phyloP scores from a whole-genome alignment of 1,284 basidiomycete species.

The Melanopsichium pennsylvanicum region DNA sequence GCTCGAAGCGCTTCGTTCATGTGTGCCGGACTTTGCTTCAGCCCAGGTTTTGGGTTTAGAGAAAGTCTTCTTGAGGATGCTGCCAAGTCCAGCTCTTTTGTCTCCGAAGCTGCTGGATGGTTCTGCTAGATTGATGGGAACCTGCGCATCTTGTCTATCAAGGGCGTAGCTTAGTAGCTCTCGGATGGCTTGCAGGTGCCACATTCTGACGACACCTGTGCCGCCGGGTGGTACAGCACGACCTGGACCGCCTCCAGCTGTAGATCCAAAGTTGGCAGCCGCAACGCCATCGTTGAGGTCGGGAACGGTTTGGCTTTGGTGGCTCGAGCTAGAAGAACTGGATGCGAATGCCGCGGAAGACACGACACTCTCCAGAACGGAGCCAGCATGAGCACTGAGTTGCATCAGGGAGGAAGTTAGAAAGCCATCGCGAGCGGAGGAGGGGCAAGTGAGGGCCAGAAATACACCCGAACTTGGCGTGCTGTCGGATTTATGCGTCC shows the following conservation, averaged over 20 bases:
- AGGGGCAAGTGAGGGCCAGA: slow-evolving; percentile 43
- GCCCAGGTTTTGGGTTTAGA: slow-evolving; percentile 6
- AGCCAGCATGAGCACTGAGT: slow-evolving; percentile 41
- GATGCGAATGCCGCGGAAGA: slow-evolving; percentile 2
- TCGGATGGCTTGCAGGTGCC: slow-evolving; percentile 50
- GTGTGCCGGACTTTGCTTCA: not conserved
- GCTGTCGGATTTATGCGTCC: not conserved
- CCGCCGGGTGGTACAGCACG: slow-evolving; percentile 44
- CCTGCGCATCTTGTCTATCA: slow-evolving; percentile 32
- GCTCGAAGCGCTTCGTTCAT: slow-evolving; percentile 1
- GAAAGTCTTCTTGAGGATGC: slow-evolving; percentile 44
- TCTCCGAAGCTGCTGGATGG: not conserved
- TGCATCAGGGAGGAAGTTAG: slow-evolving; percentile 32
- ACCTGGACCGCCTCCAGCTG: slow-evolving; percentile 41
- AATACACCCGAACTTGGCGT: slow-evolving; percentile 32
- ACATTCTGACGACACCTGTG: slow-evolving; percentile 48
- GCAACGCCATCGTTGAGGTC: slow-evolving; percentile 25
- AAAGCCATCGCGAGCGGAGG: slow-evolving; percentile 9
- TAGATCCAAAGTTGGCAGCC: slow-evolving; percentile 43
- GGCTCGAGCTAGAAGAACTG: slow-evolving; percentile 14
- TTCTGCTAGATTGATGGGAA: slow-evolving; percentile 35
- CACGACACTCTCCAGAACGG: slow-evolving; percentile 39
- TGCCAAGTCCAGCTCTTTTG: slow-evolving; percentile 20
- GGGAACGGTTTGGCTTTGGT: slow-evolving; percentile 7
- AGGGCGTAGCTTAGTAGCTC: slow-evolving; percentile 46